Base-by-base conservation (phyloP, 495 filamentous ascomycete genomes). In the Xylaria cubensis region DNA sequence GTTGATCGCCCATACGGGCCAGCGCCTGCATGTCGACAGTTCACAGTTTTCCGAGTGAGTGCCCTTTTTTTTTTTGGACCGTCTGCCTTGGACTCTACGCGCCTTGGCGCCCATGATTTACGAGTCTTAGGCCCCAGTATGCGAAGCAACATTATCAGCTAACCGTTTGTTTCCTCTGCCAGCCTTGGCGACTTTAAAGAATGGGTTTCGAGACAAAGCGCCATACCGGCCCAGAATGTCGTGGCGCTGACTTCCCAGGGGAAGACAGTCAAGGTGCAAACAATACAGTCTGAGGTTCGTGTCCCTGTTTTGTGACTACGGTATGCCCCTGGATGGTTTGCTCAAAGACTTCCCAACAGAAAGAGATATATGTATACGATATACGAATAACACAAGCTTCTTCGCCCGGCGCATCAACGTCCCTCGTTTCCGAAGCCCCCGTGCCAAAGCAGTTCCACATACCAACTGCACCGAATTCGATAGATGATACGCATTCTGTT, bases 311-410 rank as follows among this genome's bases (percentile, higher is more conserved):
- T 13, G 53, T 4, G 3, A 42, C 19, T 3, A 9, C 10, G 39
- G 15, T 44, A 48, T 39, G 32, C 39, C 26, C 19, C 10, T 32
- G 42, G 36, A 26, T 41, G 34, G 51, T 21, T 29, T 46, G 19
- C 71, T 68, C 5, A 69, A 26, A n/a, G 3, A 29, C 42, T 63
- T n/a, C 26, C 34, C 26, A 64, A 10, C 72, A 97, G 92, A 92
- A 88, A 70, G 94, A 97, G 78, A 90, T 98, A 72, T 97, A 93
- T 75, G 88, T 97, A 44, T 98, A 95, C 79, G 92, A 96, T 80
- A 88, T 90, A 66, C 88, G 90, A 73, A 88, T 90, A 75, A 87
- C 90, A 32, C 83, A 88, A 21, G 74, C 83, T 21, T 81, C 83
- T 44, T 81, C 84, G 58, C 73, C 80, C 55, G 77, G 77, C 42